These are phyloP conservation scores for Chlamydomonas sp. DNA, from an alignment of 139 green algal genomes.

Conservation along the genomic window DNA sequence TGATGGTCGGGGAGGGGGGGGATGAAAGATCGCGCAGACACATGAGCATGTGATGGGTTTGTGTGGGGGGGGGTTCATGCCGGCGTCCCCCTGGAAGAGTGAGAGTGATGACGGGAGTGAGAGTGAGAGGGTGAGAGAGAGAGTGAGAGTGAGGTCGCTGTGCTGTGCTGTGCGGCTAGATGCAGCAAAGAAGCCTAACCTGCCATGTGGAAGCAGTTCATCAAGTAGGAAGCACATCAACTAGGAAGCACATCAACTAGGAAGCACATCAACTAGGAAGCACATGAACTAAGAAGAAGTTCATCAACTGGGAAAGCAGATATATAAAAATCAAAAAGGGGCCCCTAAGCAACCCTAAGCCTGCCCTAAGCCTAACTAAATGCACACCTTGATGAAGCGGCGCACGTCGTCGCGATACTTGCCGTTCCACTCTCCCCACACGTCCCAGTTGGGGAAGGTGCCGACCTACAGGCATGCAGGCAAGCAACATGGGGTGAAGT, in stretches of 20 bases:
- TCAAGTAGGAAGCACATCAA: not conserved
- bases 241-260: not conserved
- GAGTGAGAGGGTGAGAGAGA: too few relatives aligned
- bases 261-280: not conserved
- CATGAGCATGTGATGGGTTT: too few relatives aligned
- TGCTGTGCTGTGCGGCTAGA: too few relatives aligned
- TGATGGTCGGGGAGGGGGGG: too few relatives aligned
- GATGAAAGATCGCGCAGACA: too few relatives aligned
- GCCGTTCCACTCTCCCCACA: conserved; percentile 93
- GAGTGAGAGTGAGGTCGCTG: too few relatives aligned
- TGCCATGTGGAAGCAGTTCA: not conserved
- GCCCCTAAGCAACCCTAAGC: not conserved
- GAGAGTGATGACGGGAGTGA: too few relatives aligned
- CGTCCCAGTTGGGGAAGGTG: conserved; percentile 85
- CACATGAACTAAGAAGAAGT: not conserved
- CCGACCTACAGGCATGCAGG: conserved; percentile 53
- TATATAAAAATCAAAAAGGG: not conserved
- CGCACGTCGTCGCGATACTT: conserved; percentile 80
- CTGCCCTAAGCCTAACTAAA: too few relatives aligned
- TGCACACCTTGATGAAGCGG: conserved; percentile 65
- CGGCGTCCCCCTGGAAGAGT: too few relatives aligned
- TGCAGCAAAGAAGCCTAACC: too few relatives aligned
- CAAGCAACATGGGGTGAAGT: not conserved
- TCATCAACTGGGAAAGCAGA: not conserved
- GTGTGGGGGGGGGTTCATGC: too few relatives aligned